Conservation (phyloP, 108 stramenopile species). For the Parietichytrium sp. region DNA sequence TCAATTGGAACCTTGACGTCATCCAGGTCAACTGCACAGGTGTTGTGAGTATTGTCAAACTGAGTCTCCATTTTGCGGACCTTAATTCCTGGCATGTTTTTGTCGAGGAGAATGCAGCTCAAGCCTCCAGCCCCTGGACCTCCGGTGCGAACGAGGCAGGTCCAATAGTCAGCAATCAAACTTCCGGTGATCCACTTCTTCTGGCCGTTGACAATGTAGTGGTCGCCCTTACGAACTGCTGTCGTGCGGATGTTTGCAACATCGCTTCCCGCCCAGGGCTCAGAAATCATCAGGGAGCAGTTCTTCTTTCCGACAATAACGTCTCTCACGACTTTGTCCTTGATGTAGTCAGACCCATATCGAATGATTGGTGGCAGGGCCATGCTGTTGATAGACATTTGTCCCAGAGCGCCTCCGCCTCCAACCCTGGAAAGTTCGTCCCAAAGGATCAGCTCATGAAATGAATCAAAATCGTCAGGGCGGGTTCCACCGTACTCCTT, state of each 20-base stretch:
- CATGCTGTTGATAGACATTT: conserved; percentile 19
- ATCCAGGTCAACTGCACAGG: conserved; percentile 43
- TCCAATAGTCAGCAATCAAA: conserved; percentile 46
- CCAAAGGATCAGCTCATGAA: conserved; percentile 37
- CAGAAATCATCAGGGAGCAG: conserved; percentile 40
- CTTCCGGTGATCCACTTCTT: conserved; percentile 60
- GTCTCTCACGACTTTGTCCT: conserved; percentile 27
- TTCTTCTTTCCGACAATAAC: conserved; percentile 25
- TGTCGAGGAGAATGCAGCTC: conserved; percentile 50
- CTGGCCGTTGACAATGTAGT: conserved; percentile 63
- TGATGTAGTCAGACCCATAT: conserved; percentile 32
- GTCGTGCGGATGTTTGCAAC: conserved; percentile 47
- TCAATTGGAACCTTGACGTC: conserved; percentile 54
- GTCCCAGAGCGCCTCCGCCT: conserved; percentile 11
- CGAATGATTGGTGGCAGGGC: conserved; percentile 27
- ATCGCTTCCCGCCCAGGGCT: conserved; percentile 52
- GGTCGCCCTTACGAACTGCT: conserved; percentile 54
- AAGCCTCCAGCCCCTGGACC: conserved; percentile 48
- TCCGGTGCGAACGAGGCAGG: conserved; percentile 53
- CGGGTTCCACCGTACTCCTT: conserved; percentile 15
- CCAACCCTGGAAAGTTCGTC: neutral
- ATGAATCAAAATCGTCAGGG: conserved; percentile 10
- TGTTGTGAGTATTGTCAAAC: conserved; percentile 53
- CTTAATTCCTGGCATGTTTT: conserved; percentile 48
- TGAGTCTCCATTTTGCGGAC: conserved; percentile 57